These are phyloP conservation scores for Staphylotrichum tortipilum DNA, from an alignment of 495 filamentous ascomycete species.

Conservation along the genomic window DNA sequence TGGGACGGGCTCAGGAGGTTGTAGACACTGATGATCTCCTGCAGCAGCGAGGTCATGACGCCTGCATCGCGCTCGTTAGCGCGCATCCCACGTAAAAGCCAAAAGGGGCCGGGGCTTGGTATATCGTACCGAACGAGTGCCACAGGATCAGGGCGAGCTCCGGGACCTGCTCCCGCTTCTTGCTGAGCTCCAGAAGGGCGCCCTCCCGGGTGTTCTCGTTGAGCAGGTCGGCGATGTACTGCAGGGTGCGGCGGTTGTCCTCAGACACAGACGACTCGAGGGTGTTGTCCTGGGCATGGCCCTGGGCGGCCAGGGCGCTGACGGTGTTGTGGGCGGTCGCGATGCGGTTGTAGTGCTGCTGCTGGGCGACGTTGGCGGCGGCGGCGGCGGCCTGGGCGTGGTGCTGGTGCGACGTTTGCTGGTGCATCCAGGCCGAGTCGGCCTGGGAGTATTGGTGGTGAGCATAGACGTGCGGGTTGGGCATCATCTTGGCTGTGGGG, in stretches of 20 bases:
- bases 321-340: slow-evolving; percentile 52
- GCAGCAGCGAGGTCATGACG: slow-evolving; percentile 94
- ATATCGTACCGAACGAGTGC: slow-evolving; percentile 87
- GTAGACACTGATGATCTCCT: slow-evolving; percentile 99
- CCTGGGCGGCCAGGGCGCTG: slow-evolving; percentile 38
- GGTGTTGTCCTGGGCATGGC: slow-evolving; percentile 52
- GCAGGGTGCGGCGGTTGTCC: slow-evolving; percentile 84
- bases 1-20: slow-evolving; percentile 93
- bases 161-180: slow-evolving; percentile 96
- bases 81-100: neutral
- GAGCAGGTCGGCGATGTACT: slow-evolving; percentile 87
- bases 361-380: slow-evolving; percentile 61
- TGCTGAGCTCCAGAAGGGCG: slow-evolving; percentile 91
- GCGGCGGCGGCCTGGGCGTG: slow-evolving; percentile 52
- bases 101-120: neutral
- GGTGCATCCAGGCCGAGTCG: slow-evolving; percentile 73
- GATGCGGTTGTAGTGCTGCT: slow-evolving; percentile 69
- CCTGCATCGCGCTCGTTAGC: slow-evolving; percentile 42
- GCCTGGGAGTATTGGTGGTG: slow-evolving; percentile 73
- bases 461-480: slow-evolving; percentile 36
- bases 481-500: slow-evolving; percentile 28
- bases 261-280: slow-evolving; percentile 55
- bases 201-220: slow-evolving; percentile 80
- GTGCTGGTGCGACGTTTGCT: slow-evolving; percentile 49
- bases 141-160: slow-evolving; percentile 94